Evolutionary conservation across 495 filamentous ascomycete genomes (phyloP).

Genomic region (Talaromyces stipitatus): DNA sequence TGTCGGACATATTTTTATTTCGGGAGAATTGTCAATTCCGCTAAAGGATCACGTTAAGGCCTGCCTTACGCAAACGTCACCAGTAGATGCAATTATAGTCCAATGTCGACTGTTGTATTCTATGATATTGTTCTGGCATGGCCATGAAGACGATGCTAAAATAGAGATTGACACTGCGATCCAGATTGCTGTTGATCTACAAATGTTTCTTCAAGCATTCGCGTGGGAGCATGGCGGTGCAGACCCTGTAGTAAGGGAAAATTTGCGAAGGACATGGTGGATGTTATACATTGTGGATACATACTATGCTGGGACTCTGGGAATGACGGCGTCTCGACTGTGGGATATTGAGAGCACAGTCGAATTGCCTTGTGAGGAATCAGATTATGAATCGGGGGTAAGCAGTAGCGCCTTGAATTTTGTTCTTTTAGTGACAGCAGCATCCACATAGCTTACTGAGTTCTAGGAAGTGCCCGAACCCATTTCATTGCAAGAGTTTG

Average conservation of each 20-base stretch:
- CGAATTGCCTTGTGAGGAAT: slow-evolving; percentile 69
- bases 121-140: slow-evolving; percentile 25
- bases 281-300: slow-evolving; percentile 22
- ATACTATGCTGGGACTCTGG: slow-evolving; percentile 22
- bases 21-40: slow-evolving; percentile 14
- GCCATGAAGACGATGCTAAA: slow-evolving; percentile 16
- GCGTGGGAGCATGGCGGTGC: slow-evolving; percentile 10
- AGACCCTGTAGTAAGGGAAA: slow-evolving; percentile 18
- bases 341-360: slow-evolving; percentile 50
- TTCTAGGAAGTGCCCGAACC: slow-evolving; percentile 54
- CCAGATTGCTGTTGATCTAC: slow-evolving; percentile 30
- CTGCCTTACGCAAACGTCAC: slow-evolving; percentile 49
- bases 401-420: slow-evolving; percentile 16
- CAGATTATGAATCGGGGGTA: slow-evolving; percentile 58
- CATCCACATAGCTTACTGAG: background rate
- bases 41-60: slow-evolving; percentile 15
- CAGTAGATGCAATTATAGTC: slow-evolving; percentile 27
- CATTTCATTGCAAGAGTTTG: slow-evolving; percentile 60
- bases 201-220: slow-evolving; percentile 17
- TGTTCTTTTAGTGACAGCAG: background rate
- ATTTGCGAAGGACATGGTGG: slow-evolving; percentile 34
- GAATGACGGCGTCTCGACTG: slow-evolving; percentile 35
- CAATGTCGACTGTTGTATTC: slow-evolving; percentile 26
- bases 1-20: slow-evolving; percentile 17
- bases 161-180: slow-evolving; percentile 15